Conservation (phyloP, 2,329 filamentous ascomycete species). For the Colletotrichum limetticola region DNA sequence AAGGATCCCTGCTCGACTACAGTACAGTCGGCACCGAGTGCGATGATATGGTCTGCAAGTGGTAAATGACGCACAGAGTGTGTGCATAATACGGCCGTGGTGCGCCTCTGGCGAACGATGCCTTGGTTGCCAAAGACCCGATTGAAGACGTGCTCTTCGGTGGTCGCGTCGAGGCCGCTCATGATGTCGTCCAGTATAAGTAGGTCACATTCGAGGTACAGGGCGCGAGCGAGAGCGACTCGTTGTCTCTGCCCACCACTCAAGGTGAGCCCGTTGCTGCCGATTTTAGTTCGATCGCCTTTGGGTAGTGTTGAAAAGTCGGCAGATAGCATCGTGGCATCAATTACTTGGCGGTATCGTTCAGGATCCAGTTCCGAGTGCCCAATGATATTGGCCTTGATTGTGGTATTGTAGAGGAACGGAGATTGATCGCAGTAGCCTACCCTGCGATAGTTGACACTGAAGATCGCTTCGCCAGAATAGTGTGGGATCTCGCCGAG, state of each 20-base stretch:
- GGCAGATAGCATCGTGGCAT: slow-evolving; percentile 44
- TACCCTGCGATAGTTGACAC: slow-evolving; percentile 30
- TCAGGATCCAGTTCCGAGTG: slow-evolving; percentile 42
- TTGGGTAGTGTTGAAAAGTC: slow-evolving; percentile 46
- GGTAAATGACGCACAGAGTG: slow-evolving; percentile 52
- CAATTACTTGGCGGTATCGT: slow-evolving; percentile 48
- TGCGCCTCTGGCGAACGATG: slow-evolving; percentile 37
- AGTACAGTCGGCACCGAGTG: slow-evolving; percentile 50
- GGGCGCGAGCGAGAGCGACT: slow-evolving; percentile 43
- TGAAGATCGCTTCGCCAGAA: slow-evolving; percentile 35
- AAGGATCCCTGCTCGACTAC: slow-evolving; percentile 56
- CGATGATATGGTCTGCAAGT: slow-evolving; percentile 55
- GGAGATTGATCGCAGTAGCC: slow-evolving; percentile 47
- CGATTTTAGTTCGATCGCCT: slow-evolving; percentile 51
- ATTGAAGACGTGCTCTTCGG: slow-evolving; percentile 45
- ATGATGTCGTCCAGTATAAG: slow-evolving; percentile 49
- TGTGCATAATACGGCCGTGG: slow-evolving; percentile 49
- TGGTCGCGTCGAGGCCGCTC: slow-evolving; percentile 47
- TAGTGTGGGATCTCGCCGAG: slow-evolving; percentile 40
- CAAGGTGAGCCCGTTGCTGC: slow-evolving; percentile 53
- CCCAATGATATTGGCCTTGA: slow-evolving; percentile 52
- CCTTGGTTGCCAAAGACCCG: slow-evolving; percentile 43
- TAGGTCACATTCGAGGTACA: slow-evolving; percentile 44
- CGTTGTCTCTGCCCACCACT: slow-evolving; percentile 51
- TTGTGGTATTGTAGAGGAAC: slow-evolving; percentile 46